Percentiles rank a stretch among this genome's conserved stretches.
Evolutionary conservation across 139 green algal genomes (phyloP).

Genomic region (Zygnema circumcarinatum): DNA sequence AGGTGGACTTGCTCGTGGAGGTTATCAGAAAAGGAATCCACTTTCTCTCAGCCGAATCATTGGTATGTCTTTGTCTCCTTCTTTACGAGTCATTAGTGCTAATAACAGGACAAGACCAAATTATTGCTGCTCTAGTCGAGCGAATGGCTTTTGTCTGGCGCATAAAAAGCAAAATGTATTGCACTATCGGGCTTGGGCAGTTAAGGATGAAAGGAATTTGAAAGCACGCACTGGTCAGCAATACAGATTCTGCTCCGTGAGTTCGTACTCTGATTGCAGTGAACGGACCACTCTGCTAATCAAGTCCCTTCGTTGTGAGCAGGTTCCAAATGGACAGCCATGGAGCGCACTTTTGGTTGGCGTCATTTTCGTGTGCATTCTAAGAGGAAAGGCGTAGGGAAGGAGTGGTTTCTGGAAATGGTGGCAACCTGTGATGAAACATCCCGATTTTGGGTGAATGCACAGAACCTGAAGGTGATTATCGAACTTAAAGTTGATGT

Average conservation of each 20-base stretch:
- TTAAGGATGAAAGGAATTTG: no score
- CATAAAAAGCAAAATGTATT: no score
- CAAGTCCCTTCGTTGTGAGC: no score
- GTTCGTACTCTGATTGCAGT: no score
- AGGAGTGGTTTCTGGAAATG: constrained; percentile 65
- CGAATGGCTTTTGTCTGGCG: no score
- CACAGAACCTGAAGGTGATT: constrained; percentile 31
- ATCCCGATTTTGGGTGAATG: constrained; percentile 68
- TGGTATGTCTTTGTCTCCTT: background rate
- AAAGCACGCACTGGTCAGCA: no score
- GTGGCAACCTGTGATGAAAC: constrained; percentile 67
- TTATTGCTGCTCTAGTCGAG: no score
- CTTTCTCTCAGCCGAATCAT: background rate
- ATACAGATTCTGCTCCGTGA: no score
- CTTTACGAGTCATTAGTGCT: no score
- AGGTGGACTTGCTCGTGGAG: background rate
- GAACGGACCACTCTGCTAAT: no score
- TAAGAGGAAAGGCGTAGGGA: constrained; percentile 65
- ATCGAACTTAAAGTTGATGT: constrained; percentile 10
- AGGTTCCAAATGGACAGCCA: constrained; percentile 73
- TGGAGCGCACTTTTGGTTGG: constrained; percentile 73
- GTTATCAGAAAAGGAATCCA: constrained; percentile 21
- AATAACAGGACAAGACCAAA: no score
- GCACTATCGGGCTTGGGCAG: no score
- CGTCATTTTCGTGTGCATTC: constrained; percentile 67